Evolutionary conservation across 257 asterid species (phyloP), one percentile per base, ranked within the genome.

Genomic region (Cordia subcordata): DNA sequence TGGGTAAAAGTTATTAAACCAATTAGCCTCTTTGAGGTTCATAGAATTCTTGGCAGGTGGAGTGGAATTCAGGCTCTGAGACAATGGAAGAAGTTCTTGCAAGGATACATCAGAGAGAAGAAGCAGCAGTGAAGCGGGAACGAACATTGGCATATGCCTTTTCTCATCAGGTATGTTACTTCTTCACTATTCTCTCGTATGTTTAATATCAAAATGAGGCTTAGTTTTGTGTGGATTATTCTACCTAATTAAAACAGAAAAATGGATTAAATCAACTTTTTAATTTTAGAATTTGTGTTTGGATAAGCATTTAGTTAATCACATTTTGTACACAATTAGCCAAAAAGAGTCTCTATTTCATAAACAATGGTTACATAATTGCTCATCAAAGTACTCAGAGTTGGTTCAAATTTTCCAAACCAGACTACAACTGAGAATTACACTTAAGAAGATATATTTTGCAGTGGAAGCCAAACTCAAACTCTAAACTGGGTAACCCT

Each of bases 111-210:
- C 85, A 79, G 67, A 73, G 99, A 78, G 99, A 92, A 78, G 91
- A 81, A 74, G 99, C 99, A 37, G 82, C 99, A 5, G 79, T 79
- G 61, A 92, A 71, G 77, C 86, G 97, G 44, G 96, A 92, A 67
- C 82, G 99, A 58, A 85, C 97, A 18, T 75, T 88, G 95, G 96
- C 99, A 4, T 92, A 92, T 63, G 95, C 99, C 51, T 92, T 86
- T 66, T 69, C 99, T 44, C 97, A 88, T 75, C 99, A 92, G 85
- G 99, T 85, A 16, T 32, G 63, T 62, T 39, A 51, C 49, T 17
- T 14, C 17, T 50, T 57, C 38, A 10, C 35, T 49, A 45, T 33
- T 56, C 11, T 20, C 10, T 23, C 40, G 4, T 62, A 42, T 0
- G 2, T 11, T 58, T 60, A 6, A 35, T 10, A 18, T 19, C 52